Evolutionary conservation across 805 yeast species (phyloP).

Genomic region (Hanseniaspora lindneri): DNA sequence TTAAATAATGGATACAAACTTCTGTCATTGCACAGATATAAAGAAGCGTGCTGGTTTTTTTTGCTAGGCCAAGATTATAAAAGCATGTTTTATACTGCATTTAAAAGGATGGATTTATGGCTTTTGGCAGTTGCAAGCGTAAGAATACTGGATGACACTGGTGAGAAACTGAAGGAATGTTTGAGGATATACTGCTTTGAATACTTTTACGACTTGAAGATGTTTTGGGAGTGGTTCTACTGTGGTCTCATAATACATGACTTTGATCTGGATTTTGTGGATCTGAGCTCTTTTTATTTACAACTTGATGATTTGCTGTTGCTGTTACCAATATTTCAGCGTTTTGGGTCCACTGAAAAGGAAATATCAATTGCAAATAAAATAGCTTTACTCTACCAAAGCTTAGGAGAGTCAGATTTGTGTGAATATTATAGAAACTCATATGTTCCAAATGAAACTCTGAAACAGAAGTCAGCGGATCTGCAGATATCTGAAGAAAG

Average conservation of each 20-base stretch:
- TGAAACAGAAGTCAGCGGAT: not conserved
- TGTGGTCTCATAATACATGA: conserved; percentile 6
- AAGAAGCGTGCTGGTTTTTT: conserved; percentile 15
- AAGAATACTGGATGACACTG: not conserved
- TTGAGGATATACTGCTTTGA: conserved; percentile 6
- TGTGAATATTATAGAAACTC: not conserved
- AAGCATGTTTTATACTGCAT: conserved; percentile 9
- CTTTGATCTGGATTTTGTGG: not conserved
- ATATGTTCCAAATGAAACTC: not conserved
- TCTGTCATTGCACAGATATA: conserved; percentile 11
- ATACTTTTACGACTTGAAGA: conserved; percentile 4
- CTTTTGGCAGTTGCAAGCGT: not conserved
- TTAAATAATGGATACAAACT: conserved; percentile 13
- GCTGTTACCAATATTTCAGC: not conserved
- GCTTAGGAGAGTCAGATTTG: not conserved
- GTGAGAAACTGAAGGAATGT: conserved; percentile 8
- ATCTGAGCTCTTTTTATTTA: not conserved
- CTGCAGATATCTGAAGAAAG: not conserved
- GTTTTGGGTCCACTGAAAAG: not conserved
- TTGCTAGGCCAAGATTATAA: conserved; percentile 13
- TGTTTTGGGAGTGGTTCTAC: conserved; percentile 13
- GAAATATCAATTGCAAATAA: not conserved
- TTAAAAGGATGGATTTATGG: conserved; percentile 6
- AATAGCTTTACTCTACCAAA: not conserved
- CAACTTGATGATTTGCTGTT: not conserved